Base-by-base conservation (phyloP, 345 rosid genomes). In the Combretum micranthum region DNA sequence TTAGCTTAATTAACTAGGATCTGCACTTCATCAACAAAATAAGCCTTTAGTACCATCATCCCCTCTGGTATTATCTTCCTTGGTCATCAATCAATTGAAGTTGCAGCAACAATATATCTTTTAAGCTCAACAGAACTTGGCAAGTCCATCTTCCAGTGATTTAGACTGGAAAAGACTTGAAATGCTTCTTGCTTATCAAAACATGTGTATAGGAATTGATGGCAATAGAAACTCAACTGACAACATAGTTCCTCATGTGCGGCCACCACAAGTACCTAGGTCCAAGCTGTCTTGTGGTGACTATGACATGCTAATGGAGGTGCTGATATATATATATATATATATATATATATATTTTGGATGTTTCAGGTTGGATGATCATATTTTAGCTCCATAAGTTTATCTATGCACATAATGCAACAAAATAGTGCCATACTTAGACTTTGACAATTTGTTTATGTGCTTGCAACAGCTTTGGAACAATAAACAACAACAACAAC, bases 1-100 rank as follows among this genome's bases (percentile, higher is more conserved):
- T 88, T 86, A 76, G 50, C 72, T 78, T 48, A 80, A 85, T 66
- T 86, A 76, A 64, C 64, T 82, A 53, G 63, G 69, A 51, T 47
- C 73, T 56, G 84, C 82, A 63, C 45, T 75, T 42, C 71, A 68
- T 63, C 82, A 75, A 57, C 77, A 59, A 43, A 82, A 60, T 62
- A 79, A 80, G 58, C 61, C 79, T 32, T 21, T 64, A 64, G 65
- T 78, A 72, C 83, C 69, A 52, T 53, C 81, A 44, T 58, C 84
- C 50, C 83, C 76, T 62, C 65, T 61, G 66, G 65, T 78, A 72
- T 82, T 67, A 53, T 53, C 83, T 43, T 58, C 84, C 52, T 81
- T 74, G 60, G 66, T 78, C 53, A 68, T 77, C 47, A 66, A 45
- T 61, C 76, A 75, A 63, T 56, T 68, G 56, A 86, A 80, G 66